Evolutionary conservation across 495 filamentous ascomycete species (phyloP).

Genomic region (Xylaria flabelliformis): DNA sequence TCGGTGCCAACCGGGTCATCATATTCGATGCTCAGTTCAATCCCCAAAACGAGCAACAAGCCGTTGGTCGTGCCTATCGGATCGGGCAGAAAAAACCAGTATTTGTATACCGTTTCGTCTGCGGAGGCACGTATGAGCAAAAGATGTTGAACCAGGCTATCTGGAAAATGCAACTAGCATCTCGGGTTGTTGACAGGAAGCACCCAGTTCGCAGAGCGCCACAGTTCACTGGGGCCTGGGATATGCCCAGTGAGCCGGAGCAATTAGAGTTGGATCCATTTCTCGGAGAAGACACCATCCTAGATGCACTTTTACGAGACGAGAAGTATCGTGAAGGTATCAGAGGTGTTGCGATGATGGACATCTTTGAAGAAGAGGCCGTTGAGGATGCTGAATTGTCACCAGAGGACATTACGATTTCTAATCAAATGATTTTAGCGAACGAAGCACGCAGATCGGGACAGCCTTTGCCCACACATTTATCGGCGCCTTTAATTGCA

Average conservation of each 20-base stretch:
- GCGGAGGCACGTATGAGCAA: slow-evolving; percentile 81
- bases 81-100: slow-evolving; percentile 84
- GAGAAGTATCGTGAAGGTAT: slow-evolving; percentile 35
- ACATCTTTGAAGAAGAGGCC: slow-evolving; percentile 56
- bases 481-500: not conserved
- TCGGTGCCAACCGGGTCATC: slow-evolving; percentile 83
- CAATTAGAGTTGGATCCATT: slow-evolving; percentile 60
- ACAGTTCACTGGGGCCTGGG: slow-evolving; percentile 62
- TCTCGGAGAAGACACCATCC: slow-evolving; percentile 68
- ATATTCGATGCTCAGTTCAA: slow-evolving; percentile 87
- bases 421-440: slow-evolving; percentile 34
- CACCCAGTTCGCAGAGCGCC: slow-evolving; percentile 65
- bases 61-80: slow-evolving; percentile 85
- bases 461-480: slow-evolving; percentile 18
- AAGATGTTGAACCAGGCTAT: slow-evolving; percentile 70
- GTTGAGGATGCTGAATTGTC: slow-evolving; percentile 42
- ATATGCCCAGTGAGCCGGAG: slow-evolving; percentile 58
- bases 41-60: slow-evolving; percentile 84
- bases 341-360: slow-evolving; percentile 46
- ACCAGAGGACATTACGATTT: slow-evolving; percentile 44
- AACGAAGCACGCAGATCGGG: slow-evolving; percentile 36
- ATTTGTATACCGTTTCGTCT: slow-evolving; percentile 84
- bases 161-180: slow-evolving; percentile 82
- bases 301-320: slow-evolving; percentile 69
- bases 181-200: slow-evolving; percentile 83